These are phyloP conservation scores for Posidonia australis DNA, from an alignment of 106 monocot species.

Conservation along the genomic window DNA sequence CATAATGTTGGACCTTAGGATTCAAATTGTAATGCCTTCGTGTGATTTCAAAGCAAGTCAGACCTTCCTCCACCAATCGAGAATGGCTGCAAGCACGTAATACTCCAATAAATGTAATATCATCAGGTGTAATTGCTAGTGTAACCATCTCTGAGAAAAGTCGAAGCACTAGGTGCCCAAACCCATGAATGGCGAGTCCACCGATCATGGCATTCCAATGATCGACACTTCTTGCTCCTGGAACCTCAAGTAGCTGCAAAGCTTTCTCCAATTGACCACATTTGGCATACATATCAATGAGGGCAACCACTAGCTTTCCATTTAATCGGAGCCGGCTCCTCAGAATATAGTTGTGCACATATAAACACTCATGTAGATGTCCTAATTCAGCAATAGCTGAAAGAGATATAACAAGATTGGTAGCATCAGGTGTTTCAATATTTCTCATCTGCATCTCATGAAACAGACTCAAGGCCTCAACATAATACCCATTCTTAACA, in stretches of 20 bases:
- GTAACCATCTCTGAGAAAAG: constrained; percentile 33
- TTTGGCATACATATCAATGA: constrained; percentile 66
- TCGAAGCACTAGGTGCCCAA: constrained; percentile 18
- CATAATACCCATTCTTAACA: constrained; percentile 31
- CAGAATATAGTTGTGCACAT: constrained; percentile 27
- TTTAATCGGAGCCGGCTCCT: constrained; percentile 22
- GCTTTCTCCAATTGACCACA: too few relatives aligned
- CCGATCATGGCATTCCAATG: constrained; percentile 62
- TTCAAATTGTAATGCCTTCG: constrained; percentile 16
- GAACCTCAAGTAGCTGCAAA: constrained; percentile 28
- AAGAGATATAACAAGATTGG: constrained; percentile 27
- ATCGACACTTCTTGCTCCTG: constrained; percentile 15
- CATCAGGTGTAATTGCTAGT: background rate
- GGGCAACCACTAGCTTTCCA: constrained; percentile 35
- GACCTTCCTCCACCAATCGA: constrained; percentile 39
- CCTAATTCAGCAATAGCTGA: constrained; percentile 38
- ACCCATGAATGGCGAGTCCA: constrained; percentile 30
- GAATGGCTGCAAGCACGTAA: constrained; percentile 59
- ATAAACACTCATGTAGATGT: constrained; percentile 18
- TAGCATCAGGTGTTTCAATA: too few relatives aligned
- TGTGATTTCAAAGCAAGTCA: constrained; percentile 37
- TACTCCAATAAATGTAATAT: too few relatives aligned
- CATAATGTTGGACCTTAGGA: constrained; percentile 54
- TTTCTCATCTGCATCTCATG: constrained; percentile 27
- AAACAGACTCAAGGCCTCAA: constrained; percentile 36